Evolutionary conservation across 2,329 filamentous ascomycete species (phyloP).

Genomic region (Helicocarpus griseus): DNA sequence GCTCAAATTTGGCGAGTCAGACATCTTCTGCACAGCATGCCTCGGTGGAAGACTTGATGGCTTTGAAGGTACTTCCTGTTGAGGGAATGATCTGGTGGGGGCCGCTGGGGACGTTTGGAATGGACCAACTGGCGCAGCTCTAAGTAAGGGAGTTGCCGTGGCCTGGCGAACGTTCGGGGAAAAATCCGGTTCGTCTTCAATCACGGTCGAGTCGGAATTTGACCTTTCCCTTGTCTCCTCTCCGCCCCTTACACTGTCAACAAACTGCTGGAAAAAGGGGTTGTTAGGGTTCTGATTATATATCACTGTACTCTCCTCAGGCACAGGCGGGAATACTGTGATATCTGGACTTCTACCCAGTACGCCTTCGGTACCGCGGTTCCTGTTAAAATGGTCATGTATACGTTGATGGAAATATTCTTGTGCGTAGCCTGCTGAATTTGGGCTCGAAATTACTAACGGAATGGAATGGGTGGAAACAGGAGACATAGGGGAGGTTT

Average conservation of each 20-base stretch:
- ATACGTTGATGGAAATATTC: slow-evolving; percentile 14
- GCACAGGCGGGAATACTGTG: slow-evolving; percentile 1
- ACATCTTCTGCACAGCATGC: background rate
- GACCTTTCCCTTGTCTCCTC: slow-evolving; percentile 9
- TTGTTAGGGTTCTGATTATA: slow-evolving; percentile 9
- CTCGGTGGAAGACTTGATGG: background rate
- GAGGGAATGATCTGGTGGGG: background rate
- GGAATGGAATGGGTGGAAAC: slow-evolving; percentile 12
- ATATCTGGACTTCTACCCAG: slow-evolving; percentile 7
- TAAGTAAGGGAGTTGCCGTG: slow-evolving; percentile 18
- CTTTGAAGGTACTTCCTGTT: background rate
- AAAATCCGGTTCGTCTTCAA: slow-evolving; percentile 20
- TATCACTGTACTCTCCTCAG: background rate
- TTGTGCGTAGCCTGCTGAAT: slow-evolving; percentile 13
- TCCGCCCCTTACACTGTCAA: slow-evolving; percentile 11
- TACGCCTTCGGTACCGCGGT: slow-evolving; percentile 32
- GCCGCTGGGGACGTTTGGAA: background rate
- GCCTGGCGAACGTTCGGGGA: slow-evolving; percentile 24
- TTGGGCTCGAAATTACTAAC: slow-evolving; percentile 12
- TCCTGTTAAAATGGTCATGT: background rate
- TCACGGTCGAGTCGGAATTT: slow-evolving; percentile 17
- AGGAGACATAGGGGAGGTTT: slow-evolving; percentile 9
- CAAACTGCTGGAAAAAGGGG: slow-evolving; percentile 17
- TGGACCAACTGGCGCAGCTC: slow-evolving; percentile 7
- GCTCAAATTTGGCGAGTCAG: slow-evolving; percentile 8